Evolutionary conservation across 148 eudicot genomes (phyloP).

Genomic region (Silene uniflora): DNA sequence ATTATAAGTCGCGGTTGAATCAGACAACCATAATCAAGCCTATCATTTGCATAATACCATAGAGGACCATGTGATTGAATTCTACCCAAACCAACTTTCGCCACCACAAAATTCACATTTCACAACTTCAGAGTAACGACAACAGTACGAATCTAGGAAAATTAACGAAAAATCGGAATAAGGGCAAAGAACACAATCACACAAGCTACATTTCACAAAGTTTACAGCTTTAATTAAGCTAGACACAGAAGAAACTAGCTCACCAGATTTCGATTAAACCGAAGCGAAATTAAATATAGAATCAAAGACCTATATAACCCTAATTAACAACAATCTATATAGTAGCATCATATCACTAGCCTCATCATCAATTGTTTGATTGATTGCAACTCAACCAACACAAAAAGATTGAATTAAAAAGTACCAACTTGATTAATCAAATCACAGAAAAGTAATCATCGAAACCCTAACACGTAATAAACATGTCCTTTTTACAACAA

Average conservation of each 20-base stretch:
- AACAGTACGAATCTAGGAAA: too few relatives aligned
- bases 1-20: too few relatives aligned
- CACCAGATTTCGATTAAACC: conserved; percentile 14
- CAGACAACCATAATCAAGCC: too few relatives aligned
- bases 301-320: conserved; percentile 2
- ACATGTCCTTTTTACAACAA: conserved; percentile 14
- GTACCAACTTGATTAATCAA: conserved; percentile 11
- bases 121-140: too few relatives aligned
- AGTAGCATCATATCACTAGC: neutral
- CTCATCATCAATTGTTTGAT: neutral
- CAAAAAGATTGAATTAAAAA: neutral
- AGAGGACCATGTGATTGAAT: too few relatives aligned
- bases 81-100: too few relatives aligned
- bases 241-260: conserved; percentile 9
- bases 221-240: neutral
- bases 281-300: neutral
- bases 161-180: too few relatives aligned
- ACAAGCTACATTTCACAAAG: neutral
- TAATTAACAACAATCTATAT: conserved; percentile 13
- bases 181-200: too few relatives aligned
- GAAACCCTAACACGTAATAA: conserved; percentile 14
- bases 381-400: neutral
- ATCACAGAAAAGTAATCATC: neutral
- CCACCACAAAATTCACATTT: too few relatives aligned
- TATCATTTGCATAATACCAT: too few relatives aligned